These are phyloP conservation scores for Cronartium quercuum DNA, from an alignment of 1,284 basidiomycete genomes.

Conservation along the genomic window DNA sequence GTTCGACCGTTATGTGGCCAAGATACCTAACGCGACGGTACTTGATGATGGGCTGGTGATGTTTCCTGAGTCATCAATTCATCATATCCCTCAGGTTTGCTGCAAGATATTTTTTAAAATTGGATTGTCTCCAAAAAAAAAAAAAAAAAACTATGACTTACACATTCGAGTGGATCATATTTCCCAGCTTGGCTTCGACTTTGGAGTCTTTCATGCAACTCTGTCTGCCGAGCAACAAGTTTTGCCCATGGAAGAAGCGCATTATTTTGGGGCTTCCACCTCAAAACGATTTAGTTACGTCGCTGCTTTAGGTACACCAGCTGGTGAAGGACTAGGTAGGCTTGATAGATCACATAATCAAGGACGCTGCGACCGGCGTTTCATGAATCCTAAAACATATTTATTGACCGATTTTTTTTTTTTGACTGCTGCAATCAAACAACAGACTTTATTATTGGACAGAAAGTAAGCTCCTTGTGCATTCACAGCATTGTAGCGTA, in stretches of 20 bases:
- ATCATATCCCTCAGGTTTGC: not conserved
- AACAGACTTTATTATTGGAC: not conserved
- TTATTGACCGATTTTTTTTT: not conserved
- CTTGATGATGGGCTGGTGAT: not conserved
- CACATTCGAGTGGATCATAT: too few relatives aligned
- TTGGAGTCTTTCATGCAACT: not conserved
- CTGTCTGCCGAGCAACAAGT: not conserved
- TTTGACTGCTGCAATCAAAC: not conserved
- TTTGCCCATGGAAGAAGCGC: not conserved
- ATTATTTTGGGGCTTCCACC: not conserved
- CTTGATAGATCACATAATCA: too few relatives aligned
- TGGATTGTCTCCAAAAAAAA: too few relatives aligned
- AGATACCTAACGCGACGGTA: not conserved
- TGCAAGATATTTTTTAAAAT: too few relatives aligned
- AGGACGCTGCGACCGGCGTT: too few relatives aligned
- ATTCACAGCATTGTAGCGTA: too few relatives aligned
- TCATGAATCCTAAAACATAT: not conserved
- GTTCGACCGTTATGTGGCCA: not conserved
- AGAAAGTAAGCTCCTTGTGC: not conserved
- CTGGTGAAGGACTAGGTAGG: not conserved
- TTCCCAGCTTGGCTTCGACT: not conserved
- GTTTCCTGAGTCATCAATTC: not conserved
- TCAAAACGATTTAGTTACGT: not conserved
- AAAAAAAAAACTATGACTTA: too few relatives aligned
- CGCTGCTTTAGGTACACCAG: not conserved